Base-by-base conservation (phyloP, 2,329 filamentous ascomycete species). In the Hymenoscyphus fructigenus region DNA sequence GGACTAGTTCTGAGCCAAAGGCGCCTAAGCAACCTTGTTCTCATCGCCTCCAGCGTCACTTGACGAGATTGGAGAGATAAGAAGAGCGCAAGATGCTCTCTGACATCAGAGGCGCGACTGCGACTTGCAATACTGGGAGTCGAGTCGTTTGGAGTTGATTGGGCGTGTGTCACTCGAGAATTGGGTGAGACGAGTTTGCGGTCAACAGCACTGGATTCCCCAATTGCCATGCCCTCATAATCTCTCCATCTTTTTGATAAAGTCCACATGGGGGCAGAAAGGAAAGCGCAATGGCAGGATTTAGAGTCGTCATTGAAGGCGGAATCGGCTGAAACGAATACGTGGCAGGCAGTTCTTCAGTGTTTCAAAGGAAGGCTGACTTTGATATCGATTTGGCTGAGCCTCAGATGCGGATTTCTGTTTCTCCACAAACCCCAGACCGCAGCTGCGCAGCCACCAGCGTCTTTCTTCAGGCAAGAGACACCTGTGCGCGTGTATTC, bases 61-160 rank as follows among this genome's bases (percentile, higher is more conserved):
- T 20, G 44, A 47, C 44, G 14, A 50, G n/a, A 50, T 10, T 50
- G 3, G 41, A 23, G 44, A 50, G 44, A 50, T 50, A 23, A 50
- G 44, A 23, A 50, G 26, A 50, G 20, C 2, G 2, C 41, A 12
- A n/a, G 29, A 57, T 65, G 66, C 44, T 66, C 58, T 58, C 53
- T 66, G 67, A 65, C 62, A 64, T 68, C 65, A 68, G 64, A 65
- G 66, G 62, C 65, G 58, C n/a, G 36, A 23, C 47, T 50, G 61
- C 55, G 61, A 62, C 53, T 65, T 61, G 55, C 59, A 63, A 61
- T 38, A 59, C 55, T 47, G 34, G 34, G 32, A 38, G 17, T 61
- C 23, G 36, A 44, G n/a, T 41, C 36, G 32, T 36, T 41, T 17
- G 32, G 17, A 59, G 17, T 20, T 57, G 17, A 57, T 28, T 57